Conservation (phyloP, 768 basidiomycete species). For the Ramaria sp. region DNA sequence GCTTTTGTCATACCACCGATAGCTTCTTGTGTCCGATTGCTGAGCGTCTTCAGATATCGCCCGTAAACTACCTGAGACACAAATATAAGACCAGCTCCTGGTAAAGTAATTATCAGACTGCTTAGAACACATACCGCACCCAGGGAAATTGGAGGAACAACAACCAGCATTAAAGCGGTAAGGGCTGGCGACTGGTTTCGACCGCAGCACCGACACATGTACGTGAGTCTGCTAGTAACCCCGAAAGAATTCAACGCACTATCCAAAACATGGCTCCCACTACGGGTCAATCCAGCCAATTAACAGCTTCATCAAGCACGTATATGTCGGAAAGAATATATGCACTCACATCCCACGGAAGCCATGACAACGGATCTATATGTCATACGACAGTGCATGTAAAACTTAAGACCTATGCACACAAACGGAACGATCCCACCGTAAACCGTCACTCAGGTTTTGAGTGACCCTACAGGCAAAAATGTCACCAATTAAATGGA, state of each 20-base stretch:
- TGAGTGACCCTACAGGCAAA: constrained; percentile 26
- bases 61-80: constrained; percentile 79
- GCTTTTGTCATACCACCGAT: constrained; percentile 90
- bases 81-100: constrained; percentile 13
- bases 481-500: background rate
- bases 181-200: constrained; percentile 62
- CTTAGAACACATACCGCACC: constrained; percentile 51
- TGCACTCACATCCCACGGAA: constrained; percentile 73
- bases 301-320: background rate
- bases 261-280: constrained; percentile 89
- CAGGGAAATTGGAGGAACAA: constrained; percentile 81
- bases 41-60: constrained; percentile 84
- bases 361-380: constrained; percentile 68
- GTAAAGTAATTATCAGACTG: constrained; percentile 9
- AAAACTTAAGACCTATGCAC: constrained; percentile 17
- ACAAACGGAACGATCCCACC: constrained; percentile 18
- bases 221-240: background rate
- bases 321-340: background rate
- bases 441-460: constrained; percentile 34
- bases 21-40: constrained; percentile 87
- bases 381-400: constrained; percentile 57
- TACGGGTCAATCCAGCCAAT: constrained; percentile 17
- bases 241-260: background rate
- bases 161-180: constrained; percentile 84
- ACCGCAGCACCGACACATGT: background rate